phyloP scores from a whole-genome alignment of 768 basidiomycete genomes.

The Glaciozyma martinii region DNA sequence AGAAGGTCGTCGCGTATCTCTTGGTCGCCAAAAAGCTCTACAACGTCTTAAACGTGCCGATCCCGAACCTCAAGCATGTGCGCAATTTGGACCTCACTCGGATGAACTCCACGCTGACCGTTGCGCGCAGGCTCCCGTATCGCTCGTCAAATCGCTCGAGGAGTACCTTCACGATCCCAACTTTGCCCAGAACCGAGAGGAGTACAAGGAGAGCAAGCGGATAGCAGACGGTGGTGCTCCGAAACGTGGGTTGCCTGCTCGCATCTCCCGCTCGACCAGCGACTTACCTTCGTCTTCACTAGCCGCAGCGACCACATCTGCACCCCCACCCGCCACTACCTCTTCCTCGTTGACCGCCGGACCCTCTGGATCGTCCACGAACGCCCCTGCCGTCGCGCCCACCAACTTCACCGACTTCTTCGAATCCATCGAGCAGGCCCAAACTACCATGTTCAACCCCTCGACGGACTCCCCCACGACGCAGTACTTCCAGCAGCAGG shows the following conservation, averaged over 20 bases:
- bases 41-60: conserved; percentile 82
- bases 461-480: conserved; percentile 48
- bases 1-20: conserved; percentile 78
- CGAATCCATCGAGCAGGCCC: conserved; percentile 70
- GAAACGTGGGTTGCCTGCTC: background rate
- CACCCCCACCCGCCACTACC: conserved; percentile 11
- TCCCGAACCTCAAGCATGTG: conserved; percentile 83
- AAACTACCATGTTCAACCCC: conserved; percentile 62
- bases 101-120: conserved; percentile 42
- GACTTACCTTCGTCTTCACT: background rate
- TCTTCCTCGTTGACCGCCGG: conserved; percentile 29
- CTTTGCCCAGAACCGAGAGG: conserved; percentile 87
- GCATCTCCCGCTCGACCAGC: background rate
- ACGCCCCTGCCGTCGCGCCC: conserved; percentile 13
- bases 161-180: conserved; percentile 94
- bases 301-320: background rate
- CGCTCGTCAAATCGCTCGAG: conserved; percentile 82
- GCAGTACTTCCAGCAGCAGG: conserved; percentile 43
- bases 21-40: conserved; percentile 86
- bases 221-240: conserved; percentile 46
- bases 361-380: conserved; percentile 29
- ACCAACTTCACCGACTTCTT: conserved; percentile 67
- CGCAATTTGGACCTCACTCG: conserved; percentile 15
- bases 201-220: conserved; percentile 76
- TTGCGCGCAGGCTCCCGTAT: conserved; percentile 69